Evolutionary conservation across 805 yeast species (phyloP), one percentile per base, ranked within the genome.

Genomic region (Metschnikowia anglica): DNA sequence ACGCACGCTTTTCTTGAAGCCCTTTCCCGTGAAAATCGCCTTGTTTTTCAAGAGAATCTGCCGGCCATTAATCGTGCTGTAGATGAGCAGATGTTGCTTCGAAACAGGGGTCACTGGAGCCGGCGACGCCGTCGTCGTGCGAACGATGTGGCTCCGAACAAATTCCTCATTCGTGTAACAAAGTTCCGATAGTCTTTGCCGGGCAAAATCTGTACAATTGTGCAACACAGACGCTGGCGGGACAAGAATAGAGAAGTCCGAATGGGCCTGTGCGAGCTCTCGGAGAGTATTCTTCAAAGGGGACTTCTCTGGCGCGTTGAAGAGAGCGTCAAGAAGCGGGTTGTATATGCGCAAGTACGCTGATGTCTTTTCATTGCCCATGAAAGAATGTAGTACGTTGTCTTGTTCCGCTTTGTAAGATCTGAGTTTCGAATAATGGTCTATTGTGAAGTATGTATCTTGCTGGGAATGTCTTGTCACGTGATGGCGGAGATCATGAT

Each of bases 241-340:
- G 1, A 83, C 80, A n/a, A 86, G 57, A 11, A 86, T 57, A 2
- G 80, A 70, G 56, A 73, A 80, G n/a, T 74, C 75, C 15, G 69
- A 70, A 28, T 83, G 78, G 47, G 60, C 62, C 32, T 55, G 59
- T 2, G 69, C 53, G 18, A 83, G 54, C 37, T 61, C 70, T 3
- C 62, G 56, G 27, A 80, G 68, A 6, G 78, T 65, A n/a, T 68
- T 70, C 44, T 70, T 74, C 38, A 73, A 63, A 12, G 81, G 73
- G 0, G 79, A 43, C 65, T 68, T 63, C 19, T 46, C 45, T 26
- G 59, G 58, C 0, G 85, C 83, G 52, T 83, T 80, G 63, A 83
- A 81, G 5, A 85, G 61, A 28, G 80, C 72, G 59, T 84, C 80
- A 24, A 85, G 64, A 26, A 82, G 65, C 7, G 90, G 88, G 53